Evolutionary conservation across 441 rosid genomes (phyloP), one percentile per base, ranked within the genome.

Genomic region (Gossypium schwendimanii): DNA sequence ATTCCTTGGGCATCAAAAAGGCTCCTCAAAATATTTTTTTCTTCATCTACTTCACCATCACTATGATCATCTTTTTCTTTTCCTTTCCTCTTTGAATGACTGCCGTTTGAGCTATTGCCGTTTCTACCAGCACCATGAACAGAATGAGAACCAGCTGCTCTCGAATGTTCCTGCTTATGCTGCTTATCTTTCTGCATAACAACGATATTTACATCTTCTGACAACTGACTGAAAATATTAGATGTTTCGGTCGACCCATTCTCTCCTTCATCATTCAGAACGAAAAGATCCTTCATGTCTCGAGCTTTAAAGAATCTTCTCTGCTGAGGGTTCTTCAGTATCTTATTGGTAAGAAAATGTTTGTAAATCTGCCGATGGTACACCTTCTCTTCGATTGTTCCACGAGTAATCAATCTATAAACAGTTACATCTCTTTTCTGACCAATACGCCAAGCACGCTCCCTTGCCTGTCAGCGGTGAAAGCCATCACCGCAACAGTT

Each of bases 361-460:
- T 95, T 95, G 86, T 91, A 92, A 65, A 95, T 95, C 80, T 95
- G 99, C 39, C 99, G 81, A 75, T 95, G 98, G 73, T 95, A 95
- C 71, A 91, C 98, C 79, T 95, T 95, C 85, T 95, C 99, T 84
- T 95, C 99, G 73, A 95, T 94, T 63, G 97, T 89, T 75, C 98
- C 99, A 6, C 92, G 90, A 0, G 92, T 91, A 78, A 95, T 91
- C 87, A 95, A 79, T 85, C 99, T 89, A 78, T 91, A 95, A 14
- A 95, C 85, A 17, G 88, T 87, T 60, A 95, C 99, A 80, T 91
- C 98, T 77, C 88, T 84, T 78, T 83, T 89, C 83, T 95, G 99
- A 70, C 98, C 99, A 83, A 95, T 90, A 60, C 97, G 98, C 98
- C 99, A 95, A 73, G 99, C 99, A 52, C 99, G 98, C 78, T 95